A percentile compares a stretch with the other conserved stretches of the same genome.
These are phyloP conservation scores for Croton laevigatus DNA, from an alignment of 441 rosid species.

Conservation along the genomic window DNA sequence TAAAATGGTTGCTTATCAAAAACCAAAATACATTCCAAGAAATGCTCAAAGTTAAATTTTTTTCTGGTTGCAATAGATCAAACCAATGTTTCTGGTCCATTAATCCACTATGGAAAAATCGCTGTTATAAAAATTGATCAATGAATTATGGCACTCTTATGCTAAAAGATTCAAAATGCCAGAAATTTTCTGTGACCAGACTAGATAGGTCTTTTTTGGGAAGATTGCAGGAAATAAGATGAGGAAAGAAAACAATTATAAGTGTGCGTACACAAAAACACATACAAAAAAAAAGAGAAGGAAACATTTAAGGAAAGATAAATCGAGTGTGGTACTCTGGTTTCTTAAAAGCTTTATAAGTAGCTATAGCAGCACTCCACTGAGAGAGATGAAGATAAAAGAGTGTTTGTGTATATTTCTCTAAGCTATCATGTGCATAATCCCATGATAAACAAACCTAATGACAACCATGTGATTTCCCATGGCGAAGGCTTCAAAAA, in stretches of 20 bases:
- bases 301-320: neutral
- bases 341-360: neutral
- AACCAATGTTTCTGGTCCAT: neutral
- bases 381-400: neutral
- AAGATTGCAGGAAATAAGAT: neutral
- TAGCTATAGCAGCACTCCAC: neutral
- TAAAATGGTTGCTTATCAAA: neutral
- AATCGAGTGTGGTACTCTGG: neutral
- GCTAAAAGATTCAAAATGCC: constrained; percentile 1
- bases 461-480: neutral
- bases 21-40: neutral
- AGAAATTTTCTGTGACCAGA: neutral
- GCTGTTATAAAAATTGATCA: no score
- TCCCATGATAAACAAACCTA: neutral
- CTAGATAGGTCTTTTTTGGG: neutral
- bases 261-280: neutral
- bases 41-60: neutral
- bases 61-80: neutral
- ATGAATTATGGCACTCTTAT: neutral
- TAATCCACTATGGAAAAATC: neutral
- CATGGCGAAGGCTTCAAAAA: constrained; percentile 8
- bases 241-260: neutral
- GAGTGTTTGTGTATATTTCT: neutral
- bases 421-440: neutral
- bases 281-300: neutral